Base-by-base conservation (phyloP, 345 rosid genomes). In the Hibiscus syriacus region DNA sequence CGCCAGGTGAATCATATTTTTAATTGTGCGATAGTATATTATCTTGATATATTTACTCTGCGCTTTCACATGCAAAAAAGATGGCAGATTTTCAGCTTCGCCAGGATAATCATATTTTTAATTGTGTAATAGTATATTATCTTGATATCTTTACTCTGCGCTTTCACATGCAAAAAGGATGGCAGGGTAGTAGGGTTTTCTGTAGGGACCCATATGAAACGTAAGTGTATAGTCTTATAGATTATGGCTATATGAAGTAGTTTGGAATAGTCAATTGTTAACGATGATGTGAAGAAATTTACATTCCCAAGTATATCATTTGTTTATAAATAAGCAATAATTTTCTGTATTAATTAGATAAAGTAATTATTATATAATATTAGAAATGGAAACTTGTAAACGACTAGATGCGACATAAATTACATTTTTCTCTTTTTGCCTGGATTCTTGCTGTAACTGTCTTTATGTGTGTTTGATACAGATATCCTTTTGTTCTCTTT, bases 1-100 rank as follows among this genome's bases (percentile, higher is more conserved):
- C 80, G 97, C 39, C 99, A 94, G 97, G 99, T 55, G 59, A 29
- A 17, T 39, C 20, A 23, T 70, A 41, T 54, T 36, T 65, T 53
- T 69, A 23, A 20, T 27, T 64, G 14, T 59, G 30, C 30, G 46
- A 6, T 43, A 26, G 3, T 9, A 6, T 64, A 9, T 26, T 9
- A n/a, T 45, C 55, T 45, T n/a, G 30, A 27, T 11, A n/a, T 61
- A 6, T 32, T 49, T 54, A 4, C 67, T 9, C 10, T 66, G 29
- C 53, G 6, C 27, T 34, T 57, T 29, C 60, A n/a, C 65, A 52
- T 57, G 56, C 38, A 29, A 58, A 26, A 48, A 45, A 10, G 26
- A 58, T 27, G 7, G n/a, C n/a, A n/a, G n/a, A n/a, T n/a, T n/a
- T n/a, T n/a, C n/a, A n/a, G n/a, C n/a, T 94, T 54, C 80, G 97